A percentile compares a stretch with the other conserved stretches of the same genome.
Conservation (phyloP, 2,329 filamentous ascomycete genomes). For the Biscogniauxia mediterranea region DNA sequence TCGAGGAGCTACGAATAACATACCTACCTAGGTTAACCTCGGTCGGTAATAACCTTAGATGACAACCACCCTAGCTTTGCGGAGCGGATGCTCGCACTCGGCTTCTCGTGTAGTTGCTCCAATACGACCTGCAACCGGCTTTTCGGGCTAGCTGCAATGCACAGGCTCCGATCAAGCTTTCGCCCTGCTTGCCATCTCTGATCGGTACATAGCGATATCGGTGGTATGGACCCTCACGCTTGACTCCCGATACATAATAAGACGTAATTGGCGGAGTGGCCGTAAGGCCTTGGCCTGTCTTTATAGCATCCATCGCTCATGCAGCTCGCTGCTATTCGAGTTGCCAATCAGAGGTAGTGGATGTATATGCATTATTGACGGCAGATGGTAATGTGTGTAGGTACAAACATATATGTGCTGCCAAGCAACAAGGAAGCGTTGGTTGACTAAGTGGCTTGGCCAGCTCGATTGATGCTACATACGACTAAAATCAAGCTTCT, state of each 20-base stretch:
- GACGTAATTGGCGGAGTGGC: constrained; percentile 49
- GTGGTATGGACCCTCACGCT: constrained; percentile 38
- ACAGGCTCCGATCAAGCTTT: constrained; percentile 45
- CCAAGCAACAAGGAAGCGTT: neutral
- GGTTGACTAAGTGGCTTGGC: constrained; percentile 1
- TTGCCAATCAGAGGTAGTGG: constrained; percentile 37
- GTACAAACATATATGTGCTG: too few relatives aligned
- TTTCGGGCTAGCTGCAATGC: constrained; percentile 44
- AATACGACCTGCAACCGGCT: constrained; percentile 36
- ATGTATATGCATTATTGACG: constrained; percentile 17
- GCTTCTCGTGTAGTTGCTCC: constrained; percentile 39
- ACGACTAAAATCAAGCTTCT: constrained; percentile 36
- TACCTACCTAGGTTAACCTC: too few relatives aligned
- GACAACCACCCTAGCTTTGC: constrained; percentile 14
- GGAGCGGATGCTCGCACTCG: constrained; percentile 37
- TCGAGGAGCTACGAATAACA: too few relatives aligned
- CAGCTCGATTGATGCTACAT: constrained; percentile 37
- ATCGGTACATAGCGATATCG: constrained; percentile 30
- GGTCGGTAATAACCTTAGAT: too few relatives aligned
- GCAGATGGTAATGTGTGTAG: neutral
- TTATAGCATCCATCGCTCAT: constrained; percentile 50
- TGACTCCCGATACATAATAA: constrained; percentile 38
- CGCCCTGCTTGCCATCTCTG: constrained; percentile 34
- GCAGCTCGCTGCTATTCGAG: constrained; percentile 40
- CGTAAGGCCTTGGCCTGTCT: constrained; percentile 43